Evolutionary conservation across 108 stramenopile genomes (phyloP).

Genomic region (Aurantiochytrium sp.): DNA sequence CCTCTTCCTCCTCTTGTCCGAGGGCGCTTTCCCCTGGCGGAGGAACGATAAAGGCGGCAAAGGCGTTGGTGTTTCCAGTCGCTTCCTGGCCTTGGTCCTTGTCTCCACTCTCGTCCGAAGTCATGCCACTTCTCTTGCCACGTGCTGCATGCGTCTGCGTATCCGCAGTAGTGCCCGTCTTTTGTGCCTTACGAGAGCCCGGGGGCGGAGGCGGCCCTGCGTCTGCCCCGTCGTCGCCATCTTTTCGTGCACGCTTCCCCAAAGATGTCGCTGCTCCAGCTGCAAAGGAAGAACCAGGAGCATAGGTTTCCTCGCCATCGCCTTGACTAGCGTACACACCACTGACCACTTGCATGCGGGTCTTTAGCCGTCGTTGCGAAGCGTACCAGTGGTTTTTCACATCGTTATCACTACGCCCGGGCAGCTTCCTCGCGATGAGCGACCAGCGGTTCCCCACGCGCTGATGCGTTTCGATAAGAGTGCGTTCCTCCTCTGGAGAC

Average conservation of each 20-base stretch:
- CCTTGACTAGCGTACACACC: background rate
- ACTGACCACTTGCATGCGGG: background rate
- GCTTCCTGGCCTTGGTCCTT: no score
- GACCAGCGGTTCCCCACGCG: conserved; percentile 41
- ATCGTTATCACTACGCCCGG: conserved; percentile 40
- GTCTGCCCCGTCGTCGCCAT: no score
- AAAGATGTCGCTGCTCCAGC: background rate
- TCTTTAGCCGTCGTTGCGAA: background rate
- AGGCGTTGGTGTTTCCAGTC: no score
- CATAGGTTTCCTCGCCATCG: background rate
- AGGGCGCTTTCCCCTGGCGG: no score
- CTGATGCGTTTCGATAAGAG: conserved; percentile 30
- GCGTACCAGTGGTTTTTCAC: conserved; percentile 48
- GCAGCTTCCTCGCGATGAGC: conserved; percentile 42
- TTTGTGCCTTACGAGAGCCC: no score
- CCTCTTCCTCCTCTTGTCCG: no score
- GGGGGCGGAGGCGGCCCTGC: no score
- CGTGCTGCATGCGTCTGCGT: no score
- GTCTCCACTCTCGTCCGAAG: no score
- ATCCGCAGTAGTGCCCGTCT: no score
- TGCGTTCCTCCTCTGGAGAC: conserved; percentile 38
- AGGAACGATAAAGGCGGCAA: no score
- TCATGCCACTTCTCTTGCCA: no score
- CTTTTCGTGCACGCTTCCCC: background rate
- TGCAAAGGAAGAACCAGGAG: background rate